Conservation (phyloP, 148 eudicot genomes). For the Talinum fruticosum region DNA sequence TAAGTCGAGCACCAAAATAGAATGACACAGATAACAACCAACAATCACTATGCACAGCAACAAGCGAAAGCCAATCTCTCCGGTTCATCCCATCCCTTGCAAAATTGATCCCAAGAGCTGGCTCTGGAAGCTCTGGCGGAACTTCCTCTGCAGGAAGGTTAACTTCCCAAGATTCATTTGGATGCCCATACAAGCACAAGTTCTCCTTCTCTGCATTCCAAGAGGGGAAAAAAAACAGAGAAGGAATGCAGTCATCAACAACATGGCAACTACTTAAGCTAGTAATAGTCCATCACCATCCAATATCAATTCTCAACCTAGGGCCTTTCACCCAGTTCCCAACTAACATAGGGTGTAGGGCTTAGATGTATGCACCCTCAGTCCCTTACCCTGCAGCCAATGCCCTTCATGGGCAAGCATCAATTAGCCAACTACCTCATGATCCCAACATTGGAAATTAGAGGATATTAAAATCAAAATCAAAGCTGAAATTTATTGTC, state of each 20-base stretch:
- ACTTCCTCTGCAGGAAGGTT: slow-evolving; percentile 88
- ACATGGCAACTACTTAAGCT: slow-evolving; percentile 10
- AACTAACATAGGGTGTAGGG: background rate
- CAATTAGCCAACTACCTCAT: slow-evolving; percentile 3
- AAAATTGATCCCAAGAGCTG: slow-evolving; percentile 90
- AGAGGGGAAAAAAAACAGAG: background rate
- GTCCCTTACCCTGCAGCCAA: too few species aligned
- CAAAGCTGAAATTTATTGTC: background rate
- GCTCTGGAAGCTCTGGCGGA: slow-evolving; percentile 97
- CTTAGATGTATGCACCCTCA: background rate
- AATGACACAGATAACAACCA: slow-evolving; percentile 90
- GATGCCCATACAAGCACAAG: slow-evolving; percentile 78
- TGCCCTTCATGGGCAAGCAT: background rate
- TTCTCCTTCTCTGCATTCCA: slow-evolving; percentile 68
- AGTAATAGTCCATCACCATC: background rate
- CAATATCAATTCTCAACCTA: background rate
- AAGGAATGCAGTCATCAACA: background rate
- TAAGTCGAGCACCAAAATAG: slow-evolving; percentile 82
- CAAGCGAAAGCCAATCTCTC: slow-evolving; percentile 84
- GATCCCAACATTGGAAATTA: background rate
- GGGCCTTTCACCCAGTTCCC: background rate
- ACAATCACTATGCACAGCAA: slow-evolving; percentile 85
- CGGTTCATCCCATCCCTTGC: slow-evolving; percentile 86
- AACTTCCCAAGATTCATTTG: slow-evolving; percentile 80
- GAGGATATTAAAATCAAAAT: background rate